phyloP scores from a whole-genome alignment of 441 rosid genomes.

The Populus hybrid region DNA sequence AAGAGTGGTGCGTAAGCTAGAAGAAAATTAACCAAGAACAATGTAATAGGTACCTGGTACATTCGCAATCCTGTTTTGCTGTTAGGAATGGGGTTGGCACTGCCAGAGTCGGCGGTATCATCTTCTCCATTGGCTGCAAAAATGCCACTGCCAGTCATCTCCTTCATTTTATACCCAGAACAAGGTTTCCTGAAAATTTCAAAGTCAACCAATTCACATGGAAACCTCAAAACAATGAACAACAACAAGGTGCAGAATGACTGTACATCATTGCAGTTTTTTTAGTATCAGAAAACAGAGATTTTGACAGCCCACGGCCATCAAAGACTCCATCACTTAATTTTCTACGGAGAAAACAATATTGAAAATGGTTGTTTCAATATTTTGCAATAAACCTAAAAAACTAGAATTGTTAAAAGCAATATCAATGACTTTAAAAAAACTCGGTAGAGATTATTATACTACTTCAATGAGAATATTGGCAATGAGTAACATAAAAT shows the following conservation, averaged over 20 bases:
- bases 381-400: background rate
- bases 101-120: constrained; percentile 49
- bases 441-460: background rate
- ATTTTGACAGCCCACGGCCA: background rate
- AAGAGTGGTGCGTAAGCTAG: background rate
- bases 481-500: background rate
- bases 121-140: constrained; percentile 58
- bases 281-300: background rate
- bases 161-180: constrained; percentile 91
- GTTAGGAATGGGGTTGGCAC: constrained; percentile 42
- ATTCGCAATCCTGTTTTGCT: constrained; percentile 65
- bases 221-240: background rate
- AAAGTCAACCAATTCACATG: background rate
- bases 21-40: background rate
- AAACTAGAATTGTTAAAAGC: background rate
- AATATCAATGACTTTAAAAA: background rate
- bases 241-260: background rate
- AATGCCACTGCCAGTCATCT: constrained; percentile 95
- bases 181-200: constrained; percentile 74
- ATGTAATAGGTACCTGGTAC: constrained; percentile 58
- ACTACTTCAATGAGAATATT: background rate
- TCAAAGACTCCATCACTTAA: background rate
- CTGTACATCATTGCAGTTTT: background rate
- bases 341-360: background rate
- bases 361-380: background rate